A percentile compares a stretch with the other conserved stretches of the same genome.
Conservation (phyloP, 768 basidiomycete species). For the Agaricus bisporus region DNA sequence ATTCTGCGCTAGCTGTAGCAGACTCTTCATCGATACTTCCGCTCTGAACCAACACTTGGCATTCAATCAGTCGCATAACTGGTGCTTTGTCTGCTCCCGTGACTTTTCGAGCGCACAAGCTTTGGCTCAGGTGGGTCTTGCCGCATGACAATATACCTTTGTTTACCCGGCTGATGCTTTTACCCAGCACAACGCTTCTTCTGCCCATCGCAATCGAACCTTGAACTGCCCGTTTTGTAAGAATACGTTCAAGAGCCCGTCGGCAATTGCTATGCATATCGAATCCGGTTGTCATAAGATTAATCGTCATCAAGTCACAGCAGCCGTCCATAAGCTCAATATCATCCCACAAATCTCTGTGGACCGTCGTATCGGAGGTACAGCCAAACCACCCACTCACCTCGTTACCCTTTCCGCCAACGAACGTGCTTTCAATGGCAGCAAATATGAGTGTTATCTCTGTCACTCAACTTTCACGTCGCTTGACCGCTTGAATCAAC, state of each 20-base stretch:
- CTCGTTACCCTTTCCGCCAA: conserved; percentile 26
- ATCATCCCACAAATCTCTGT: conserved; percentile 53
- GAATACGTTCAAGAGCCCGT: conserved; percentile 34
- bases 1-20: neutral
- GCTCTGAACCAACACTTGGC: neutral
- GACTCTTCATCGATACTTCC: neutral
- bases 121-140: conserved; percentile 37
- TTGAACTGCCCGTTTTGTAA: conserved; percentile 31
- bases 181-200: conserved; percentile 33
- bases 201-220: conserved; percentile 26
- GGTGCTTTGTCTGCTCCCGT: conserved; percentile 14
- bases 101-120: conserved; percentile 15
- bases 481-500: conserved; percentile 48
- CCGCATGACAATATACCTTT: conserved; percentile 34
- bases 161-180: conserved; percentile 24
- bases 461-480: conserved; percentile 40
- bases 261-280: conserved; percentile 57
- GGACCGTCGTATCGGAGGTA: conserved; percentile 38
- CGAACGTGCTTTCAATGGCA: conserved; percentile 36
- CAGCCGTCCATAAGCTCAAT: conserved; percentile 35
- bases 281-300: conserved; percentile 56
- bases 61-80: neutral
- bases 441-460: conserved; percentile 56
- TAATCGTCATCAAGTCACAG: conserved; percentile 33
- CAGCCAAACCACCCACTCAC: conserved; percentile 11